Base-by-base conservation (phyloP, 345 rosid genomes). In the Salix caprea region DNA sequence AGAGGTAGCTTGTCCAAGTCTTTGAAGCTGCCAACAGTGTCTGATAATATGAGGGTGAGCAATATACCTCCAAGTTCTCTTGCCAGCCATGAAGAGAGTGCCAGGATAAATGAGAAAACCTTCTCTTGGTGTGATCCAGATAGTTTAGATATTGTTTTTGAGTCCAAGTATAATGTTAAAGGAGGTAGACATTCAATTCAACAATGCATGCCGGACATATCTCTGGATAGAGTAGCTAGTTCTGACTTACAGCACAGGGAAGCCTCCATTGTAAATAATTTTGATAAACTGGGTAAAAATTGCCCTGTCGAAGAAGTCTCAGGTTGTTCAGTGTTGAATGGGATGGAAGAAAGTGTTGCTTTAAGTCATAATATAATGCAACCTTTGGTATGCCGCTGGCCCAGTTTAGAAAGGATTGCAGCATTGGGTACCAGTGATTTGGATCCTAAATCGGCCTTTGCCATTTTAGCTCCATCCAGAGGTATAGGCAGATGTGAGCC, bases 1-100 rank as follows among this genome's bases (percentile, higher is more conserved):
- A 84, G 99, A 83, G 97, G 99, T 71, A 84, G 88, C 79, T 84
- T 83, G 75, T 90, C 91, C 71, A 87, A 85, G 80, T 78, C 94
- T 74, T 84, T 92, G 80, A 92, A 90, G 89, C 86, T 93, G 81
- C 97, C 97, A 42, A 83, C 67, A 80, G 62, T 81, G 79, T 81
- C 79, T 77, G 88, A 88, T 83, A 84, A 88, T 78, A 66, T 58
- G 69, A 83, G 86, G 75, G 84, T 81, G 74, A 73, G 75, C 78
- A 79, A 56, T 61, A 48, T 40, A 44, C 40, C 79, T 42, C 66
- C 82, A 32, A 69, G 72, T 71, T 72, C 54, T 76, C 81, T 72
- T 72, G 74, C 67, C 79, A 39, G 56, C 58, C 73, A 83, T 77
- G 78, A 82, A 79, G 87, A 82, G 78, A 78, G 71, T 72, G 65